Percentiles rank a stretch among this genome's conserved stretches.
These are phyloP conservation scores for Pleurotus citrinopileatus DNA, from an alignment of 768 basidiomycete genomes.

Conservation along the genomic window DNA sequence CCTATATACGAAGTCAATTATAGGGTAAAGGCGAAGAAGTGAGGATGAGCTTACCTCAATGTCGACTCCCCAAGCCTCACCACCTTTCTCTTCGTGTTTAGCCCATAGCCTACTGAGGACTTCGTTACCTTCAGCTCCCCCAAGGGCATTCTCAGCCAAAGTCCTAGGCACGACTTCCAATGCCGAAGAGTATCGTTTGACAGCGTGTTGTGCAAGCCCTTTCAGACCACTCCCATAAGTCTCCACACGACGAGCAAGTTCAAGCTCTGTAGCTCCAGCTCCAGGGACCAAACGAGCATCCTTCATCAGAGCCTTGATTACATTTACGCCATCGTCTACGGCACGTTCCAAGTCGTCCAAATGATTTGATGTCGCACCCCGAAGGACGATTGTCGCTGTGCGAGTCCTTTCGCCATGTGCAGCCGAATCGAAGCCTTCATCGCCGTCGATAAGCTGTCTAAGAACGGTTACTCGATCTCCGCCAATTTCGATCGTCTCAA, in stretches of 20 bases:
- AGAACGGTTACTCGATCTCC: constrained; percentile 98
- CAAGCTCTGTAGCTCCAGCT: constrained; percentile 92
- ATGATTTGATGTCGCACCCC: constrained; percentile 93
- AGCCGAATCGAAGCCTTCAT: constrained; percentile 56
- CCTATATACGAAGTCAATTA: constrained; percentile 35
- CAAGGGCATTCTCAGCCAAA: constrained; percentile 92
- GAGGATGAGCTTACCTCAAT: constrained; percentile 61
- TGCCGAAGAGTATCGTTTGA: constrained; percentile 85
- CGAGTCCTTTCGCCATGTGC: constrained; percentile 66
- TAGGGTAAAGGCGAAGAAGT: not conserved
- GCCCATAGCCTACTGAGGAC: constrained; percentile 88
- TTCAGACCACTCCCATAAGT: constrained; percentile 84
- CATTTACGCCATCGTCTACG: constrained; percentile 95
- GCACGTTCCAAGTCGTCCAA: constrained; percentile 96
- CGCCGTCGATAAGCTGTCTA: constrained; percentile 71
- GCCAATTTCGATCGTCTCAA: constrained; percentile 95
- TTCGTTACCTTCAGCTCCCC: constrained; percentile 90
- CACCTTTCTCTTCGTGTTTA: constrained; percentile 77
- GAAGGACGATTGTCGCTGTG: constrained; percentile 92
- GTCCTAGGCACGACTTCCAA: constrained; percentile 92
- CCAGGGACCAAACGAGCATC: constrained; percentile 90
- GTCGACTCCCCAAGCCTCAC: constrained; percentile 82
- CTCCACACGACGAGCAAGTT: constrained; percentile 83
- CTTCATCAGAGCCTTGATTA: constrained; percentile 89
- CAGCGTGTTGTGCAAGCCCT: constrained; percentile 91